Evolutionary conservation across 208 protist genomes (phyloP), one percentile per base, ranked within the genome.

Genomic region (Wallacemonas sp.): DNA sequence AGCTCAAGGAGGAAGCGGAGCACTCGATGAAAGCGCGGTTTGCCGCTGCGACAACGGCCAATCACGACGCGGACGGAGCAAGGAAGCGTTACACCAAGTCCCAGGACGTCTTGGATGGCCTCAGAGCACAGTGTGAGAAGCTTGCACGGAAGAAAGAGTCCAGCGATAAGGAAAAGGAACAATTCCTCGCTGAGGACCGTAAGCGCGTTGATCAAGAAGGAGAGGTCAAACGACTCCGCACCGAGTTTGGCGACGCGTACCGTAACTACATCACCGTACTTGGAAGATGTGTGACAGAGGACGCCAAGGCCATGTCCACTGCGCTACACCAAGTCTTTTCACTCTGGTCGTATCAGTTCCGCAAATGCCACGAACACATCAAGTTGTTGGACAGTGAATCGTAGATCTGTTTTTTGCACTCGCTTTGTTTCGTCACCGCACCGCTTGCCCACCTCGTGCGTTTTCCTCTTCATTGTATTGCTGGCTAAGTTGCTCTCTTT

Each of bases 1-100:
- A 68, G 10, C 38, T 83, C 8, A 27, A 64, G 39, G 72, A 85
- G 26, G 78, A 79, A 48, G 17, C 78, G 1, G 46, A 68, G 17
- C 41, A 73, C 39, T 68, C 62, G 3, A n/a, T 72, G 12, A 50
- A 60, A 10, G 13, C 38, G 17, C 71, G 74, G 12, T 86, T 76
- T 27, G 29, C 5, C 10, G 22, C 19, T 1, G 37, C 65, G 5
- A 33, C 19, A 37, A 22, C 36, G 29, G 70, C 74, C 46, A 60
- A 73, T 1, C 33, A 21, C 1, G 64, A 46, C 26, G 36, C 71
- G n/a, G 52, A 69, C 1, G 68, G 63, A n/a, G 41, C 52, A 15
- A 42, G 66, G 13, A 52, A 68, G 37, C 66, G 63, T 27, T 42
- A 36, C n/a, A 24, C 26, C 22, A 77, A 74, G 66, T 63, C 73